These are phyloP conservation scores for Trichoderma orchidacearum DNA, from an alignment of 495 filamentous ascomycete species.

Conservation along the genomic window DNA sequence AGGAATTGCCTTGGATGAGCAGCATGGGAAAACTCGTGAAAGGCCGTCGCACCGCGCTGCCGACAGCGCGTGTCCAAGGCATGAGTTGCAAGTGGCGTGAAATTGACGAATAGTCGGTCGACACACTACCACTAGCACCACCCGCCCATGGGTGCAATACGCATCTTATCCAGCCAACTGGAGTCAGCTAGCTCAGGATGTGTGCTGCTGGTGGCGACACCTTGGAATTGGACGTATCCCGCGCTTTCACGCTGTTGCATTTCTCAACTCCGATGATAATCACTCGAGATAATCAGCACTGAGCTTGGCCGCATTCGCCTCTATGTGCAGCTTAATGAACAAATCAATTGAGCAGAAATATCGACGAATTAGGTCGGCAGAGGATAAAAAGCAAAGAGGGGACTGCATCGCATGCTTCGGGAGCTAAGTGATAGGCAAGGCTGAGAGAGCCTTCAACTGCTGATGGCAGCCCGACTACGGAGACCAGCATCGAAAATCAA, in stretches of 20 bases:
- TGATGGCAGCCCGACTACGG: neutral
- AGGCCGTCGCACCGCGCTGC: neutral
- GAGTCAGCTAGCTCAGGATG: neutral
- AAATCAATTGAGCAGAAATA: neutral
- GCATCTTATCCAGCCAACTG: neutral
- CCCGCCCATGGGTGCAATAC: neutral
- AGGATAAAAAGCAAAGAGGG: neutral
- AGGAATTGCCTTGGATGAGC: no score
- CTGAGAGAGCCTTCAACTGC: neutral
- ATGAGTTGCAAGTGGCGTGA: neutral
- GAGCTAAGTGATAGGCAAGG: neutral
- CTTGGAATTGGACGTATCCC: neutral
- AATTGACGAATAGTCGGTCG: neutral
- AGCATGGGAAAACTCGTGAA: neutral
- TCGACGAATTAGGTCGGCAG: neutral
- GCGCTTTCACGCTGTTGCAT: neutral
- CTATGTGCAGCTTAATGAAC: neutral
- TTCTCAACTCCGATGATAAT: neutral
- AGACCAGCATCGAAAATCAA: neutral
- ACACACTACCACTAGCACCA: neutral
- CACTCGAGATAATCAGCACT: neutral
- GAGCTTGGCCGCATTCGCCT: neutral
- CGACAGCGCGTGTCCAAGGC: neutral
- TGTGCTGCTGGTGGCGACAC: neutral
- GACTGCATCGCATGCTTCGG: neutral